phyloP scores from a whole-genome alignment of 331 rosid genomes.

The Quercus tomentella region DNA sequence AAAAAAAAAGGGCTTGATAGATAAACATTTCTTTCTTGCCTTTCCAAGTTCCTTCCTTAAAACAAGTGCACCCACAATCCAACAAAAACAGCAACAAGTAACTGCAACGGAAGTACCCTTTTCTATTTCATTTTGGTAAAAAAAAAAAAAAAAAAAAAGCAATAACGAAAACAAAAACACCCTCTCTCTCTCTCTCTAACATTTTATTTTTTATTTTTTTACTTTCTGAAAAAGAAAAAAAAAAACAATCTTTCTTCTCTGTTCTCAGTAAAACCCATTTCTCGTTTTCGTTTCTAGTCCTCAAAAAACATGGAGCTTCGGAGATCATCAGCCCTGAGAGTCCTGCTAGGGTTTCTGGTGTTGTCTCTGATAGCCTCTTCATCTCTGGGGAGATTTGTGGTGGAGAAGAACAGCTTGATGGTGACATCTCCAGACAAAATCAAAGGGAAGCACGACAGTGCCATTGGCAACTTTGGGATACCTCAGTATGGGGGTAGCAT shows the following conservation, averaged over 20 bases:
- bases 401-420: conserved; percentile 95
- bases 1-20: too few relatives aligned
- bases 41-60: neutral
- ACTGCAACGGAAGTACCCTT: neutral
- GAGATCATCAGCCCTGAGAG: conserved; percentile 33
- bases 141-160: neutral
- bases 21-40: neutral
- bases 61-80: neutral
- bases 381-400: conserved; percentile 73
- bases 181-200: too few relatives aligned
- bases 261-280: neutral
- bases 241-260: neutral
- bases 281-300: neutral
- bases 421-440: conserved; percentile 85
- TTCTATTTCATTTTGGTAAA: neutral
- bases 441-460: conserved; percentile 77
- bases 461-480: conserved; percentile 96
- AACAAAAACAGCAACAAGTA: neutral
- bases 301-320: conserved; percentile 47
- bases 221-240: neutral
- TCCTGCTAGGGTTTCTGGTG: conserved; percentile 67
- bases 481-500: conserved; percentile 99
- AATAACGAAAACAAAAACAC: neutral
- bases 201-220: neutral
- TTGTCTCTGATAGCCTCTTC: conserved; percentile 33